Base-by-base conservation (phyloP, 1,284 basidiomycete genomes). In the Wolfiporia cocos region DNA sequence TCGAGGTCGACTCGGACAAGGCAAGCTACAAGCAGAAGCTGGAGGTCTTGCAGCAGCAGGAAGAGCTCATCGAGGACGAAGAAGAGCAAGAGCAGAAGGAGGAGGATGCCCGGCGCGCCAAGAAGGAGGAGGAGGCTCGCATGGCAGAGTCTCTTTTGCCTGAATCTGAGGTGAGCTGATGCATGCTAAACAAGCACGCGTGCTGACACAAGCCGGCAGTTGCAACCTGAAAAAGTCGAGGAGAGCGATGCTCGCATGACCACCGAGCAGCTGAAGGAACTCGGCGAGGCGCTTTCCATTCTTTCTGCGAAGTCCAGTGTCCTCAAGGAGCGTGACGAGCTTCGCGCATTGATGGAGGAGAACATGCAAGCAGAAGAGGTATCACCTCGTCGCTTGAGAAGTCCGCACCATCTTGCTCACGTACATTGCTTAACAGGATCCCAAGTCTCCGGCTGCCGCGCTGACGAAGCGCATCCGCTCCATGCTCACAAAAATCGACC, bases 11-110 rank as follows among this genome's bases (percentile, higher is more conserved):
- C 56, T 88, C 86, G 43, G 92, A 96, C 39, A 86, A 88, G 41
- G 90, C 93, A 12, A 92, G 84, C 55, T 97, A 97, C 77, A 96
- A 97, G 73, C 92, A 98, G 71, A 93, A 95, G 66, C 78, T 99
- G 46, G 95, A 97, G 54, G 95, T 99, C 6, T 71, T 99, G 62
- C 89, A 96, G 58, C 91, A 99, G 62, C 95, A 99, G 66, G 92
- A 99, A 63, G 95, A 99, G 65, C 87, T 99, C 47, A 99, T 99
- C 61, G 94, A 98, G 64, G 95, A 98, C 62, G 95, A 99, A 67
- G 84, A 94, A 50, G 95, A 97, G 63, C 95, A 99, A 66, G 96
- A 99, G 56, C 80, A 91, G 64, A 94, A 96, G 64, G 94, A 96
- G 62, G 87, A 92, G 58, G 88, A 89, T 56, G 89, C 93, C 29